These are phyloP conservation scores for Teratosphaeria pseudoeucalypti DNA, from an alignment of 2,329 filamentous ascomycete species.

Conservation along the genomic window DNA sequence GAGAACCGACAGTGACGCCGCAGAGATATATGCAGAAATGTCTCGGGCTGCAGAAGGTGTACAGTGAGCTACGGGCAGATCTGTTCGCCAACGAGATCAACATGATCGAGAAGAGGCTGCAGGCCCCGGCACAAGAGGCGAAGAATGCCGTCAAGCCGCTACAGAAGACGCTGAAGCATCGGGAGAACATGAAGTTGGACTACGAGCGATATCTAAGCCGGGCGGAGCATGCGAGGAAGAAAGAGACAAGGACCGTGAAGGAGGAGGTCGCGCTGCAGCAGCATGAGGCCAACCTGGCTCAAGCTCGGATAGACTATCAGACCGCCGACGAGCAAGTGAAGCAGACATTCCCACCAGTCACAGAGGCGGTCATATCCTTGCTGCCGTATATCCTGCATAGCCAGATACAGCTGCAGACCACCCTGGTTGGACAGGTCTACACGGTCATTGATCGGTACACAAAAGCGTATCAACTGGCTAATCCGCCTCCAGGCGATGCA, in stretches of 20 bases:
- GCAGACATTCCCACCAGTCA: constrained; percentile 59
- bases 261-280: constrained; percentile 63
- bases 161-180: constrained; percentile 74
- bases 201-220: constrained; percentile 68
- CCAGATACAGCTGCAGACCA: constrained; percentile 68
- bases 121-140: constrained; percentile 59
- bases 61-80: constrained; percentile 60
- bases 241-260: constrained; percentile 58
- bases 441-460: constrained; percentile 67
- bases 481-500: constrained; percentile 61
- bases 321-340: constrained; percentile 65
- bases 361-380: constrained; percentile 61
- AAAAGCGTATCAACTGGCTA: constrained; percentile 56
- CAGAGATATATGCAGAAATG: constrained; percentile 54
- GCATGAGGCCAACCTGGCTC: constrained; percentile 58
- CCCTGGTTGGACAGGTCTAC: constrained; percentile 66
- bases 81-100: constrained; percentile 56
- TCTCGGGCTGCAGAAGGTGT: constrained; percentile 53
- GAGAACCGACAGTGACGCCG: constrained; percentile 51
- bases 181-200: constrained; percentile 72
- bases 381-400: constrained; percentile 59
- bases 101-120: constrained; percentile 59
- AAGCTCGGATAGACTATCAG: constrained; percentile 58
- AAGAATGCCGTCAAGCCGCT: constrained; percentile 60
- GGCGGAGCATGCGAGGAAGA: constrained; percentile 59